Conservation (phyloP, 2,329 filamentous ascomycete species). For the Aspergillus vadensis region DNA sequence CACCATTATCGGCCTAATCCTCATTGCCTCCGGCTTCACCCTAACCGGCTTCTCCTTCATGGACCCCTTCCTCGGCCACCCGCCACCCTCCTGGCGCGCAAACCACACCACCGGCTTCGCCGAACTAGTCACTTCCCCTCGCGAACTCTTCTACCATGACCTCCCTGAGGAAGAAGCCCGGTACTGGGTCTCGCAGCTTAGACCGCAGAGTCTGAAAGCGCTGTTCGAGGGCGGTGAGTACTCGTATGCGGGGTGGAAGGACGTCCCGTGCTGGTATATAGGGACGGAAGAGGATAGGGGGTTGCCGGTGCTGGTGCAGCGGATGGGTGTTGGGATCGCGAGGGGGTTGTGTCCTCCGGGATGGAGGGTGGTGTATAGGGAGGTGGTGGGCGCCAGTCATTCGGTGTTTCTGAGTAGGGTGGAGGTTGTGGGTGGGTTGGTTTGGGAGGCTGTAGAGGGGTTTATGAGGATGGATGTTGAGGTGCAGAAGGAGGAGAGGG, state of each 20-base stretch:
- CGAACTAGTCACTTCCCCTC: conserved; percentile 39
- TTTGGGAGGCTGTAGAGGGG: conserved; percentile 41
- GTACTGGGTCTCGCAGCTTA: conserved; percentile 47
- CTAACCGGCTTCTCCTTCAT: conserved; percentile 44
- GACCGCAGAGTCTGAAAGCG: conserved; percentile 46
- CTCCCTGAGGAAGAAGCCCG: conserved; percentile 47
- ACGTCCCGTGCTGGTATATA: conserved; percentile 51
- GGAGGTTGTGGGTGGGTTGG: conserved; percentile 40
- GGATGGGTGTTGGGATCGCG: conserved; percentile 42
- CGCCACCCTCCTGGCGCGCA: conserved; percentile 47
- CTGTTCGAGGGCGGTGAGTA: conserved; percentile 50
- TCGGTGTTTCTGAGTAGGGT: conserved; percentile 54
- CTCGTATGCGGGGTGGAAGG: conserved; percentile 51
- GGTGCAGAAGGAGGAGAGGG: too few relatives aligned
- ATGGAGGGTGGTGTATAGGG: conserved; percentile 37
- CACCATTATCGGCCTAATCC: conserved; percentile 48
- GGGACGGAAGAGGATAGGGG: conserved; percentile 47
- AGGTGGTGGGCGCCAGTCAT: conserved; percentile 49
- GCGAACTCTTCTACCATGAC: conserved; percentile 56
- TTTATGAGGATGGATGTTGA: conserved; percentile 24
- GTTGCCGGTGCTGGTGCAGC: conserved; percentile 45
- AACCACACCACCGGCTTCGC: conserved; percentile 47
- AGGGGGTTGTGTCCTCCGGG: conserved; percentile 28
- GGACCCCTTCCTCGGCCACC: conserved; percentile 44
- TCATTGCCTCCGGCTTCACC: conserved; percentile 51